Evolutionary conservation across 2,329 filamentous ascomycete species (phyloP).

Genomic region (Colletotrichum sp.): DNA sequence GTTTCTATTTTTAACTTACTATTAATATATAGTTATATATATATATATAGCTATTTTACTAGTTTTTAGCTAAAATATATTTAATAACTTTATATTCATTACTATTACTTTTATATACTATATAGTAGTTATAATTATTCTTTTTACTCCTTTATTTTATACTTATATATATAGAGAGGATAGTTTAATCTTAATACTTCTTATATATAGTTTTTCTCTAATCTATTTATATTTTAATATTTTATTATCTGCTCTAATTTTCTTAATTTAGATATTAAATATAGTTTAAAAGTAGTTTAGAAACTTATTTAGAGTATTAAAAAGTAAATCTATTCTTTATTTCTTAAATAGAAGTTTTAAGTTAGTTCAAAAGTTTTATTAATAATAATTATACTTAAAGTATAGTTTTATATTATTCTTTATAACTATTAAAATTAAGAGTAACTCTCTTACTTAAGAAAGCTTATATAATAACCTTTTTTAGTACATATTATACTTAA

Average conservation of each 20-base stretch:
- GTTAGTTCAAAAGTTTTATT: rapidly evolving
- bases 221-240: background rate
- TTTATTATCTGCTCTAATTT: background rate
- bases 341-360: background rate
- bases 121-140: background rate
- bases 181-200: background rate
- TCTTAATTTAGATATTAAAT: background rate
- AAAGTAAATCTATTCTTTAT: background rate
- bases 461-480: too few relatives aligned
- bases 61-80: background rate
- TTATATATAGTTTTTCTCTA: background rate
- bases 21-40: background rate
- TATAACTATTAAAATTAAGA: too few relatives aligned
- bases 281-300: background rate
- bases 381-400: too few relatives aligned
- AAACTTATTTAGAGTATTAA: background rate
- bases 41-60: background rate
- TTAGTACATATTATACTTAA: too few relatives aligned
- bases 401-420: too few relatives aligned
- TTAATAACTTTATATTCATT: background rate
- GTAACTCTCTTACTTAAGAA: too few relatives aligned
- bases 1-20: too few relatives aligned
- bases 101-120: background rate
- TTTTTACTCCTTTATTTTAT: background rate
- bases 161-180: background rate